Conservation (phyloP, 2,329 filamentous ascomycete genomes). For the Aureobasidium sp. region DNA sequence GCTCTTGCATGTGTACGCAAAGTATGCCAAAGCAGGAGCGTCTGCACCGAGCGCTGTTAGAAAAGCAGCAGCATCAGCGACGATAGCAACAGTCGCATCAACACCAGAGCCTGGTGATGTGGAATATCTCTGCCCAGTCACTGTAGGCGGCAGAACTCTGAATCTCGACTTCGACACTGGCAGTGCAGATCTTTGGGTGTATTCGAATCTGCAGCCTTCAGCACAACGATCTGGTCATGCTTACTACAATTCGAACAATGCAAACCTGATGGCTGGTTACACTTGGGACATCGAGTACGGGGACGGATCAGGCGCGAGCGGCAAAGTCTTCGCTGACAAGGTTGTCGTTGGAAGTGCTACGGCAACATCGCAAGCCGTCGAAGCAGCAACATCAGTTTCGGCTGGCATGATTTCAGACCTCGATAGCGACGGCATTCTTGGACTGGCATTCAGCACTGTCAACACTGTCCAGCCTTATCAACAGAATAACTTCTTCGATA, state of each 20-base stretch:
- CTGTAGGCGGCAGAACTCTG: slow-evolving; percentile 54
- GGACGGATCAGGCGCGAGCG: slow-evolving; percentile 56
- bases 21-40: slow-evolving; percentile 7
- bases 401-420: slow-evolving; percentile 42
- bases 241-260: slow-evolving; percentile 47
- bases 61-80: background rate
- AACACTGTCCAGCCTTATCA: slow-evolving; percentile 46
- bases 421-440: slow-evolving; percentile 52
- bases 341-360: slow-evolving; percentile 54
- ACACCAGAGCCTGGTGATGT: background rate
- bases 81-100: background rate
- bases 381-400: slow-evolving; percentile 55
- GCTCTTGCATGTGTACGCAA: background rate
- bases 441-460: slow-evolving; percentile 51
- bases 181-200: slow-evolving; percentile 62
- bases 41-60: background rate
- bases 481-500: slow-evolving; percentile 53
- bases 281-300: slow-evolving; percentile 57
- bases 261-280: slow-evolving; percentile 40
- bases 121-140: slow-evolving; percentile 45
- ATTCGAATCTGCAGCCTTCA: slow-evolving; percentile 49
- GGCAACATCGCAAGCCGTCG: slow-evolving; percentile 55
- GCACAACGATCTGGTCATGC: slow-evolving; percentile 46
- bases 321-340: slow-evolving; percentile 57
- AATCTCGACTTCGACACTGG: slow-evolving; percentile 65